These are phyloP conservation scores for Naganishia albida DNA, from an alignment of 1,284 basidiomycete genomes.

Conservation along the genomic window DNA sequence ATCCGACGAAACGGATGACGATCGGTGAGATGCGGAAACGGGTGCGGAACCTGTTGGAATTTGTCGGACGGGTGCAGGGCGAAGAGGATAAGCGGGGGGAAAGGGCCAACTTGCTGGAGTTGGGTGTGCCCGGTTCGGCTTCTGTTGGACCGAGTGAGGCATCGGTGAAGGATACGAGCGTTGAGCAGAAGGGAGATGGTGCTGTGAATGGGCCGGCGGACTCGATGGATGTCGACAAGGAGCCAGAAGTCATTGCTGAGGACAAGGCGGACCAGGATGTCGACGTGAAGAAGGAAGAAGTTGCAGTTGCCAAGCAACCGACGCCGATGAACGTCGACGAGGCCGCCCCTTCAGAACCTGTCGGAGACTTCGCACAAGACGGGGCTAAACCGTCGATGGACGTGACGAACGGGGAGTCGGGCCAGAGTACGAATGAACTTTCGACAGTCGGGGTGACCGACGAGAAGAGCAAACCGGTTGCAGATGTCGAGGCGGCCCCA, in stretches of 20 bases:
- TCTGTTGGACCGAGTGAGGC: not conserved
- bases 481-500: not conserved
- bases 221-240: slow-evolving; percentile 5
- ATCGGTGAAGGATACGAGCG: not conserved
- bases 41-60: slow-evolving; percentile 85
- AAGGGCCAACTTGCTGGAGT: slow-evolving; percentile 66
- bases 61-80: slow-evolving; percentile 66
- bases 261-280: not conserved
- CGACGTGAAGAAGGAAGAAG: not conserved
- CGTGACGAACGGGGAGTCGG: not conserved
- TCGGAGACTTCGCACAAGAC: slow-evolving; percentile 4
- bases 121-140: slow-evolving; percentile 21
- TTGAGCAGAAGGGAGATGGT: slow-evolving; percentile 30
- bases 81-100: slow-evolving; percentile 71
- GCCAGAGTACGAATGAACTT: not conserved
- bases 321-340: slow-evolving; percentile 6
- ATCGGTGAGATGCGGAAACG: slow-evolving; percentile 96
- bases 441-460: not conserved
- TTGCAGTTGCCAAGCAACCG: not conserved
- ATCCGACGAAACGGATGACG: slow-evolving; percentile 90
- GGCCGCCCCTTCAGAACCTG: not conserved
- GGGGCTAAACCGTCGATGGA: not conserved
- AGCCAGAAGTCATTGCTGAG: not conserved
- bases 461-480: not conserved
- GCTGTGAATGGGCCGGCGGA: not conserved